Conservation (phyloP, 805 yeast genomes). For the Barnettozyma sucrosica region DNA sequence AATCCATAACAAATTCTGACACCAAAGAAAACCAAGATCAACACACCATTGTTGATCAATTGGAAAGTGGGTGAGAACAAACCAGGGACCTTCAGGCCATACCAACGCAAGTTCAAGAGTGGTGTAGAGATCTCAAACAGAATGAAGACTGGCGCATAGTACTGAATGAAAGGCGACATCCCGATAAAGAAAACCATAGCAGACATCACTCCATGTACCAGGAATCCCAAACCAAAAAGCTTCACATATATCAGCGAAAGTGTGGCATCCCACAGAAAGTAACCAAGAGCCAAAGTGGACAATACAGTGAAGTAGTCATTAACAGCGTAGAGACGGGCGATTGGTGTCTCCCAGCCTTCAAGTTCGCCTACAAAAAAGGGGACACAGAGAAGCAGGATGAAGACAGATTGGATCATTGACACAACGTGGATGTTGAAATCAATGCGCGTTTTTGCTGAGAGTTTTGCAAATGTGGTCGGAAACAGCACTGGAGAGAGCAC, state of each 20-base stretch:
- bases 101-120: slow-evolving; percentile 83
- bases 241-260: slow-evolving; percentile 52
- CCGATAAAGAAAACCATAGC: slow-evolving; percentile 59
- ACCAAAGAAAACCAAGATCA: slow-evolving; percentile 58
- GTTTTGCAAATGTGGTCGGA: slow-evolving; percentile 17
- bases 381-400: slow-evolving; percentile 45
- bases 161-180: slow-evolving; percentile 61
- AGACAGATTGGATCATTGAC: slow-evolving; percentile 73
- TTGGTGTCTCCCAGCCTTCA: slow-evolving; percentile 5
- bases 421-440: slow-evolving; percentile 86
- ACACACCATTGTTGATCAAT: slow-evolving; percentile 57
- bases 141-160: slow-evolving; percentile 69
- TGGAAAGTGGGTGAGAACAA: slow-evolving; percentile 46
- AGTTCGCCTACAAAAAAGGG: slow-evolving; percentile 2
- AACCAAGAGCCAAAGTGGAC: slow-evolving; percentile 61
- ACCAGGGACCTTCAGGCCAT: slow-evolving; percentile 63
- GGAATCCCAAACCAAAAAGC: slow-evolving; percentile 66
- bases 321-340: slow-evolving; percentile 53
- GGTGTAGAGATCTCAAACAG: slow-evolving; percentile 81
- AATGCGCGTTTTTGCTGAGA: slow-evolving; percentile 41
- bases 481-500: slow-evolving; percentile 20
- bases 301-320: slow-evolving; percentile 68
- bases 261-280: slow-evolving; percentile 77
- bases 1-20: slow-evolving; percentile 77
- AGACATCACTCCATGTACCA: slow-evolving; percentile 74